phyloP scores from a whole-genome alignment of 192 early-diverging fungal genomes.

The Podila epicladia region DNA sequence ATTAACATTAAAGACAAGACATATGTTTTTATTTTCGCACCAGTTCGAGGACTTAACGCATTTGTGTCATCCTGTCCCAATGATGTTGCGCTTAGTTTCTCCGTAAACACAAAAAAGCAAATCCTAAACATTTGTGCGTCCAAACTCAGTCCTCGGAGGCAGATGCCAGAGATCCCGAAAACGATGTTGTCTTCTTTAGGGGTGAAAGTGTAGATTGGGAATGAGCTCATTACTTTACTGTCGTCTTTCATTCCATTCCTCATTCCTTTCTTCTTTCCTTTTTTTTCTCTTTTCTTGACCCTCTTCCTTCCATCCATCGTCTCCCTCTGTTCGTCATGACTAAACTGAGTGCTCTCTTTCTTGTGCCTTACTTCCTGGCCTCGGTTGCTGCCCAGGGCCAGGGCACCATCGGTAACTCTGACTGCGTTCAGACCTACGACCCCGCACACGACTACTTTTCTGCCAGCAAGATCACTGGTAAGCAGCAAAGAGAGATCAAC shows the following conservation, averaged over 20 bases:
- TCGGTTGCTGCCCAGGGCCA: constrained; percentile 40
- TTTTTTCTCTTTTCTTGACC: background rate
- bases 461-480: constrained; percentile 56
- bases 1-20: too few species aligned
- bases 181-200: background rate
- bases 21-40: too few species aligned
- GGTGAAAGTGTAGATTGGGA: constrained; percentile 1
- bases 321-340: background rate
- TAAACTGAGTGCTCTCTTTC: constrained; percentile 37
- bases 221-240: background rate
- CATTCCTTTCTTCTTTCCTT: background rate
- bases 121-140: too few species aligned
- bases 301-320: background rate
- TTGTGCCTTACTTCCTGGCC: constrained; percentile 38
- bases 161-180: too few species aligned
- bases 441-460: constrained; percentile 58
- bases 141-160: too few species aligned
- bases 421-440: constrained; percentile 14
- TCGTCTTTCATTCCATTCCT: constrained; percentile 1
- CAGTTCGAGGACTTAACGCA: too few species aligned
- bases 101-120: too few species aligned
- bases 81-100: too few species aligned
- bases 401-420: constrained; percentile 12
- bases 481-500: background rate
- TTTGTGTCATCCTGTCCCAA: too few species aligned